Evolutionary conservation across 345 rosid species (phyloP).

Genomic region (Eucalyptus cladocalyx): DNA sequence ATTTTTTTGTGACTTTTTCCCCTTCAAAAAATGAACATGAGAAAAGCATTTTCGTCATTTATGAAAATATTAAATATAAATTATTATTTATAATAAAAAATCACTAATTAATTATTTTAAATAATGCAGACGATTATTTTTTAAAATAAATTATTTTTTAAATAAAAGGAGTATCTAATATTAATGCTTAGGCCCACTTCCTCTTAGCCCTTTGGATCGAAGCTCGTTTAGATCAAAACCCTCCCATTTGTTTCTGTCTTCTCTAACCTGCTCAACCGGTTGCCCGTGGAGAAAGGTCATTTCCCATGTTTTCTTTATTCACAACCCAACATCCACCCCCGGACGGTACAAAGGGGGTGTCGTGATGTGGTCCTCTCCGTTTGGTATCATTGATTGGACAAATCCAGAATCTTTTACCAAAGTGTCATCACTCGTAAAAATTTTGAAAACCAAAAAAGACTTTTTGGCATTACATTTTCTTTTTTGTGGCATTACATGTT

Average conservation of each 20-base stretch:
- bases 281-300: background rate
- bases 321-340: background rate
- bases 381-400: background rate
- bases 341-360: background rate
- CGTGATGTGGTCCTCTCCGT: background rate
- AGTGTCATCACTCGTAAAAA: background rate
- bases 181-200: background rate
- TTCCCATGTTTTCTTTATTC: background rate
- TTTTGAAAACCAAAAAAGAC: fast-evolving
- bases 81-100: no score
- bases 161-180: no score
- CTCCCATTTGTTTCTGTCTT: background rate
- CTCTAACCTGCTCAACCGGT: background rate
- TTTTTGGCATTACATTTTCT: no score
- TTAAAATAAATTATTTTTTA: no score
- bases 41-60: no score
- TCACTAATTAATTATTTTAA: no score
- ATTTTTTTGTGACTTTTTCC: no score
- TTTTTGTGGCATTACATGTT: no score
- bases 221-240: background rate
- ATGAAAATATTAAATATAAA: no score
- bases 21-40: no score
- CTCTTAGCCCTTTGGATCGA: background rate
- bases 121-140: background rate
- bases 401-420: background rate